Percentiles rank a stretch among this genome's conserved stretches.
These are phyloP conservation scores for Russula griseocarnosa DNA, from an alignment of 768 basidiomycete genomes.

Conservation along the genomic window DNA sequence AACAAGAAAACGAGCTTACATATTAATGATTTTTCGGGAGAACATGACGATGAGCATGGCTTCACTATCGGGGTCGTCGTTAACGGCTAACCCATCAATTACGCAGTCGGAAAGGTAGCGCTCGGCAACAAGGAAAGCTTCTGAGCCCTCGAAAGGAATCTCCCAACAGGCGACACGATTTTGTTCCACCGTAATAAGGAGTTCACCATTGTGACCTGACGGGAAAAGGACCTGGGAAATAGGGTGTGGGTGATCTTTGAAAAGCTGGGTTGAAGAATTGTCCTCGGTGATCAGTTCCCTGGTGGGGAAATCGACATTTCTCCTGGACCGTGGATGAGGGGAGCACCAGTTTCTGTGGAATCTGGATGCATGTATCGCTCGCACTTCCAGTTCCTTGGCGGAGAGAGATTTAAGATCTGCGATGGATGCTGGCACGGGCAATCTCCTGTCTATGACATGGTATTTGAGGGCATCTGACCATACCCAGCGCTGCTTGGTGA, in stretches of 20 bases:
- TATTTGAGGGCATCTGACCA: slow-evolving; percentile 37
- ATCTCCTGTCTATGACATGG: slow-evolving; percentile 35
- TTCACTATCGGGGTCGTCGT: slow-evolving; percentile 32
- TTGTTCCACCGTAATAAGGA: slow-evolving; percentile 33
- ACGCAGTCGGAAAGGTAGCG: slow-evolving; percentile 22
- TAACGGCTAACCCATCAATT: slow-evolving; percentile 34
- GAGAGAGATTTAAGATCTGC: slow-evolving; percentile 33
- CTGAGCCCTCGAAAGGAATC: slow-evolving; percentile 35
- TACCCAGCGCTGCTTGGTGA: slow-evolving; percentile 39
- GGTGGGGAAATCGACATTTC: slow-evolving; percentile 31
- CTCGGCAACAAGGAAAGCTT: slow-evolving; percentile 36
- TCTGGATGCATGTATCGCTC: slow-evolving; percentile 36
- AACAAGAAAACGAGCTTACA: slow-evolving; percentile 3
- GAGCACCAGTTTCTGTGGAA: slow-evolving; percentile 39
- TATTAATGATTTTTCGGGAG: slow-evolving; percentile 3
- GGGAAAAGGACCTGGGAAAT: slow-evolving; percentile 35
- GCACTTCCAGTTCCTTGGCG: slow-evolving; percentile 36
- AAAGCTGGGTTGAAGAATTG: slow-evolving; percentile 17
- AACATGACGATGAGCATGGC: slow-evolving; percentile 31
- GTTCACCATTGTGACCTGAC: slow-evolving; percentile 34
- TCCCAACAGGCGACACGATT: slow-evolving; percentile 37
- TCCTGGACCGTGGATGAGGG: slow-evolving; percentile 28
- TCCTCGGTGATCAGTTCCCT: slow-evolving; percentile 19
- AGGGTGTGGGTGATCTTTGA: slow-evolving; percentile 20
- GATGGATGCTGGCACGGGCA: slow-evolving; percentile 35